A percentile compares a stretch with the other conserved stretches of the same genome.
phyloP scores from a whole-genome alignment of 2,329 filamentous ascomycete genomes.

The Clonostachys sp. region DNA sequence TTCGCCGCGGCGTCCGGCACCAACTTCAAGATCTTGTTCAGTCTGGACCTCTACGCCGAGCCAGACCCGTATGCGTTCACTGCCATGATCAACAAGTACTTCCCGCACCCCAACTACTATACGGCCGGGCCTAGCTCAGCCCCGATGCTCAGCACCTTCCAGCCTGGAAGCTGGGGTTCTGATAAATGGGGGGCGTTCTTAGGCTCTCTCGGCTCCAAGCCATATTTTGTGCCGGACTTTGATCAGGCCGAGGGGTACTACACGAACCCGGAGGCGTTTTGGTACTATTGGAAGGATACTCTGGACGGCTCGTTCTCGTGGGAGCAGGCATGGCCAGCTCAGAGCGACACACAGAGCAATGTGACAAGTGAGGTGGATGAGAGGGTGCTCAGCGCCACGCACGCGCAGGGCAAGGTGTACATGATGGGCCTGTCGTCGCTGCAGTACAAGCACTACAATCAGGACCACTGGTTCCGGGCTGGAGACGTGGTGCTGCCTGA shows the following conservation, averaged over 20 bases:
- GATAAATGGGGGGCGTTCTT: neutral
- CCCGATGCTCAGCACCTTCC: no score
- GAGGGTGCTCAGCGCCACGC: conserved; percentile 1
- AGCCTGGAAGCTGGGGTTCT: neutral
- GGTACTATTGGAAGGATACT: conserved; percentile 2
- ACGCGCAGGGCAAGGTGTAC: conserved; percentile 1
- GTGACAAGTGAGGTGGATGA: conserved; percentile 2
- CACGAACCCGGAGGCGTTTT: neutral
- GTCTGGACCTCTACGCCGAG: conserved; percentile 4
- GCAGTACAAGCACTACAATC: conserved; percentile 7
- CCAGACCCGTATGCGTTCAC: conserved; percentile 2
- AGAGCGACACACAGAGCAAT: conserved; percentile 1
- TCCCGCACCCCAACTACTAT: conserved; percentile 1
- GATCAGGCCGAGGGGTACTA: conserved; percentile 3
- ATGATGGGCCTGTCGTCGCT: conserved; percentile 6
- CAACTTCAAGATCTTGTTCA: conserved; percentile 8
- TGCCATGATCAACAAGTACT: neutral
- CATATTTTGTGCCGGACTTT: conserved; percentile 6
- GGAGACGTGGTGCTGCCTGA: conserved; percentile 6
- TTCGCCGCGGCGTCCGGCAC: conserved; percentile 3
- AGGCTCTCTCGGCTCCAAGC: neutral
- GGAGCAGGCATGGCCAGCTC: conserved; percentile 8
- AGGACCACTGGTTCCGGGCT: conserved; percentile 5
- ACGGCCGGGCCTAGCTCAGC: no score
- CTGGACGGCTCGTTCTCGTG: conserved; percentile 8